Evolutionary conservation across 495 filamentous ascomycete genomes (phyloP).

Genomic region (Apiosordaria backusii): DNA sequence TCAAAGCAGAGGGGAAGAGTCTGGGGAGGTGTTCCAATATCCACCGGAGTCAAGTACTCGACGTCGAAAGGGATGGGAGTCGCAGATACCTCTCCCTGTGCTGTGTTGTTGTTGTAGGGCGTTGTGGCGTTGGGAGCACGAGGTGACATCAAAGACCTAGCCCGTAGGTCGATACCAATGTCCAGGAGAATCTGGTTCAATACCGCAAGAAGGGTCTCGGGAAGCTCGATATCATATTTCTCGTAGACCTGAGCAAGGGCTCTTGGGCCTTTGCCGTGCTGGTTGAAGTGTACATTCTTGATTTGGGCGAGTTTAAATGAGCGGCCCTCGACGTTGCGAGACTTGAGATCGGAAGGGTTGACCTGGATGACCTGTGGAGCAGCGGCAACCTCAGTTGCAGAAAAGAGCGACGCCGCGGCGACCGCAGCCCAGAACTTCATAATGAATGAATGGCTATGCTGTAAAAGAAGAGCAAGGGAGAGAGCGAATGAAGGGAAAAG

Average conservation of each 20-base stretch:
- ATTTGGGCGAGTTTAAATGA: conserved; percentile 43
- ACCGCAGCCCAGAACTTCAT: conserved; percentile 1
- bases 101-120: conserved; percentile 18
- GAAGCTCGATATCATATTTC: conserved; percentile 38
- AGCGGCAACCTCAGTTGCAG: conserved; percentile 24
- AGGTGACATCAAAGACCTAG: conserved; percentile 16
- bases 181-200: conserved; percentile 32
- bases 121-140: conserved; percentile 20
- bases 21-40: conserved; percentile 70
- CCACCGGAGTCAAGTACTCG: conserved; percentile 61
- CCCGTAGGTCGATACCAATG: conserved; percentile 24
- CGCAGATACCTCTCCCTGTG: conserved; percentile 37
- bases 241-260: conserved; percentile 42
- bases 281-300: conserved; percentile 38
- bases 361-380: conserved; percentile 24
- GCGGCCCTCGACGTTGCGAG: conserved; percentile 36
- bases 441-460: conserved; percentile 7
- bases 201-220: conserved; percentile 29
- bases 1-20: conserved; percentile 69
- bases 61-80: conserved; percentile 56
- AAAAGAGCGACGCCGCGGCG: background rate
- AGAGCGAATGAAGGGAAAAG: conserved; percentile 8
- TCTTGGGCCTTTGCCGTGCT: conserved; percentile 35
- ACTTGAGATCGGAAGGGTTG: conserved; percentile 24
- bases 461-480: conserved; percentile 3